Base-by-base conservation (phyloP, 1,284 basidiomycete species). In the Sporisorium reilianum region DNA sequence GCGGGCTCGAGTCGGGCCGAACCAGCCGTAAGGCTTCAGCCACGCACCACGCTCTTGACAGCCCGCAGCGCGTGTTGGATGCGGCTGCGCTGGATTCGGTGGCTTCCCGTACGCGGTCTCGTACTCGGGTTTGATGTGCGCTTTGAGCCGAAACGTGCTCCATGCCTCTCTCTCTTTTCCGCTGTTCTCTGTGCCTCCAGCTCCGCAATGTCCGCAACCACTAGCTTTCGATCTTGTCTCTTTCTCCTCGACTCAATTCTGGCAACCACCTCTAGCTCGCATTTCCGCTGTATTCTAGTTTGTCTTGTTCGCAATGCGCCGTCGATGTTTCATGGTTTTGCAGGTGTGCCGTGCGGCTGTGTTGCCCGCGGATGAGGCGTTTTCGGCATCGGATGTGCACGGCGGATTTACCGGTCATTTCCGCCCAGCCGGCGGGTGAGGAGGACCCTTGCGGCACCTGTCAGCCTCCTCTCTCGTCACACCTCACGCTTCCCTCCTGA, bases 71-170 rank as follows among this genome's bases (percentile, higher is more conserved):
- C 7, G 55, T 16, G 16, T 28, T 41, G 26, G 62, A 50, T 28
- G 50, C 54, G 6, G 56, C 57, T 3, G 32, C 48, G 7, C 38
- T 48, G 25, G 63, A 66, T 26, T 42, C 53, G 10, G 64, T 73
- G n/a, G 70, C 70, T 22, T 64, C 60, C 18, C 64, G 70, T 5
- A 70, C 72, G 20, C 60, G 66, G 7, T 75, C 72, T 34, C 54
- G 69, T 11, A 63, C 69, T 20, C 63, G 69, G 5, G 55, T 53
- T 2, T 71, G 49, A 57, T 48, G 44, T 26, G 44, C 25, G 14
- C 9, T n/a, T n/a, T 8, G n/a, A 11, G 16, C 3, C 3, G 6
- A 34, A 34, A n/a, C 36, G 28, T 30, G 5, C 28, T 30, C 9
- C 28, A 5, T 30, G 5, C 28, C 9, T 30, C 28, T 30, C 5